These are phyloP conservation scores for Trichoderma sp. DNA, from an alignment of 2,329 filamentous ascomycete genomes.

Conservation along the genomic window DNA sequence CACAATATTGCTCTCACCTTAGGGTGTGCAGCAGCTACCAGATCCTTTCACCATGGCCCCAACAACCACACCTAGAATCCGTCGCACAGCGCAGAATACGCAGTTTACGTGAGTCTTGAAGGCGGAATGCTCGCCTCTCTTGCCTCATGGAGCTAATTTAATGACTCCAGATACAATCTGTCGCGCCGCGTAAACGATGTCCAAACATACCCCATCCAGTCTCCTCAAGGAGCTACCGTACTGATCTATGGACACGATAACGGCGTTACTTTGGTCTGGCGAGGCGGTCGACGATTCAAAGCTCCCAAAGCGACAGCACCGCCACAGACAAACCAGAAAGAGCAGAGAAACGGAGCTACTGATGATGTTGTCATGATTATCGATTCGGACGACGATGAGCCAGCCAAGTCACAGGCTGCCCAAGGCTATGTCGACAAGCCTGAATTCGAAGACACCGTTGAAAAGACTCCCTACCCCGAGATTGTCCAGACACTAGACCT, in stretches of 20 bases:
- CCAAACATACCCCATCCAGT: constrained; percentile 59
- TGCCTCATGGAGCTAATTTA: background rate
- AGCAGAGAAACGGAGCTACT: constrained; percentile 50
- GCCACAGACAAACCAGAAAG: constrained; percentile 28
- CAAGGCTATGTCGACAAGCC: constrained; percentile 50
- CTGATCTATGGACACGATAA: constrained; percentile 62
- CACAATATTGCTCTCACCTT: background rate
- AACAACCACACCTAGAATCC: constrained; percentile 38
- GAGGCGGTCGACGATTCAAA: constrained; percentile 60
- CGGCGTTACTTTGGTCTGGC: constrained; percentile 60
- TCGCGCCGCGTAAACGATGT: constrained; percentile 56
- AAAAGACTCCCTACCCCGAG: constrained; percentile 51
- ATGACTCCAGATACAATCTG: constrained; percentile 55
- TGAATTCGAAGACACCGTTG: constrained; percentile 53
- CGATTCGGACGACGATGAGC: constrained; percentile 59
- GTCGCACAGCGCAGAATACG: constrained; percentile 48
- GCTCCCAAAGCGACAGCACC: constrained; percentile 34
- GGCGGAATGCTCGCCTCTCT: background rate
- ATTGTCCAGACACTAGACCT: constrained; percentile 60
- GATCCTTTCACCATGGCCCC: constrained; percentile 33
- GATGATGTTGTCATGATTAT: constrained; percentile 59
- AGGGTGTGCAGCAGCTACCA: constrained; percentile 17
- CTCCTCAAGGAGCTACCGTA: constrained; percentile 61
- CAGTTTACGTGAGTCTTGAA: constrained; percentile 43
- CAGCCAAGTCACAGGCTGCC: constrained; percentile 32